phyloP scores from a whole-genome alignment of 805 yeast genomes.

The Kluyveromyces nonfermentans region DNA sequence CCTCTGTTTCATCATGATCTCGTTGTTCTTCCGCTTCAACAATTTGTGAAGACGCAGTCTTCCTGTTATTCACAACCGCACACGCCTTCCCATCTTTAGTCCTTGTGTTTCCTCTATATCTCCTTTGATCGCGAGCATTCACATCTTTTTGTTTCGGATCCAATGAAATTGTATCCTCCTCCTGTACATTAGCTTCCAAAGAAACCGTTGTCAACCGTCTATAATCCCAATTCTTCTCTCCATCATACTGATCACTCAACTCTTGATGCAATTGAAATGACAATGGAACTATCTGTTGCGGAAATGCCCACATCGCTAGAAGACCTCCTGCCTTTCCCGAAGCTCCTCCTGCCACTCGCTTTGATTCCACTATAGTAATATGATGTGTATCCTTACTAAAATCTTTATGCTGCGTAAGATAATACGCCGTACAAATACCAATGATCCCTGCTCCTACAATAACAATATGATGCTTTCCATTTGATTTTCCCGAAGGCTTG shows the following conservation, averaged over 20 bases:
- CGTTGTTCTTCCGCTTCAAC: too few species aligned
- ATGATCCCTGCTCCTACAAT: conserved; percentile 94
- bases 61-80: conserved; percentile 2
- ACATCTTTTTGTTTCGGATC: conserved; percentile 3
- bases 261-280: conserved; percentile 81
- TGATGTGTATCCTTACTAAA: conserved; percentile 66
- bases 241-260: conserved; percentile 66
- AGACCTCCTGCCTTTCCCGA: conserved; percentile 97
- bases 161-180: conserved; percentile 9
- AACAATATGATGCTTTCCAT: conserved; percentile 65
- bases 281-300: conserved; percentile 84
- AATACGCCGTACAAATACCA: conserved; percentile 92
- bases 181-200: conserved; percentile 68
- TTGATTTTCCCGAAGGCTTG: conserved; percentile 19
- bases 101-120: neutral
- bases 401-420: conserved; percentile 70
- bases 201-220: conserved; percentile 80
- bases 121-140: conserved; percentile 6
- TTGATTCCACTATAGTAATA: conserved; percentile 78
- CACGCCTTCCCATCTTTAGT: conserved; percentile 3
- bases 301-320: conserved; percentile 93
- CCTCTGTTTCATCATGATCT: too few species aligned
- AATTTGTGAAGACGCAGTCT: too few species aligned
- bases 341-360: conserved; percentile 95
- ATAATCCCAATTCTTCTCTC: conserved; percentile 89